phyloP scores from a whole-genome alignment of 257 asterid species.

The Anisodus acutangulus region DNA sequence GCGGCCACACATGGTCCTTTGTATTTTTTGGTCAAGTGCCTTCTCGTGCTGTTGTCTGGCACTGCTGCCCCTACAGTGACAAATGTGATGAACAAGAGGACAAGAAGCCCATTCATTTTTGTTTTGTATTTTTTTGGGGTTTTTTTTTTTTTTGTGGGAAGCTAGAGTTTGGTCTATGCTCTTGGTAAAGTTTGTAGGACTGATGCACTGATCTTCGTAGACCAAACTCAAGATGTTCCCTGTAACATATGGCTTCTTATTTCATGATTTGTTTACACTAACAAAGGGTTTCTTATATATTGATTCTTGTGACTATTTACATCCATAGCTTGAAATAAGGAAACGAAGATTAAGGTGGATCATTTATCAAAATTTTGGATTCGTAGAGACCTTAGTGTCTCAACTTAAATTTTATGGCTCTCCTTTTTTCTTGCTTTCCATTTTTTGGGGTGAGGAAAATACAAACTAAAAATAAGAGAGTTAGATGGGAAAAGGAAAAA shows the following conservation, averaged over 20 bases:
- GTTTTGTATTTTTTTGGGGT: neutral
- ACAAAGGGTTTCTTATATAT: neutral
- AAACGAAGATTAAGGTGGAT: neutral
- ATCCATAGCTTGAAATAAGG: constrained; percentile 10
- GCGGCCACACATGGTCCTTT: constrained; percentile 55
- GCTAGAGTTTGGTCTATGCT: constrained; percentile 25
- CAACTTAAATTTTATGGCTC: neutral
- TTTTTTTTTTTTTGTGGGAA: neutral
- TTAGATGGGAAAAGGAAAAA: neutral
- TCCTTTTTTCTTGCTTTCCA: neutral
- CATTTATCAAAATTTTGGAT: neutral
- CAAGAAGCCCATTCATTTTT: constrained; percentile 18
- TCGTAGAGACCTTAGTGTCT: neutral
- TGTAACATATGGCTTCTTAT: neutral
- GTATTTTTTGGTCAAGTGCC: constrained; percentile 42
- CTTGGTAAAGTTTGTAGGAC: neutral
- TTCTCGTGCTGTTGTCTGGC: constrained; percentile 45
- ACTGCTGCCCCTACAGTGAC: neutral
- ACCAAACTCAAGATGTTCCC: constrained; percentile 28
- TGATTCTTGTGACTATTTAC: neutral
- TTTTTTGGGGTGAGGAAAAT: neutral
- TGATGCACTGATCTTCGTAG: neutral
- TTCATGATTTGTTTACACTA: neutral
- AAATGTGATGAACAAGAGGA: neutral
- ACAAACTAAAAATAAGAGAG: neutral